These are phyloP conservation scores for Agastache rugosa DNA, from an alignment of 257 asterid species.

Conservation along the genomic window DNA sequence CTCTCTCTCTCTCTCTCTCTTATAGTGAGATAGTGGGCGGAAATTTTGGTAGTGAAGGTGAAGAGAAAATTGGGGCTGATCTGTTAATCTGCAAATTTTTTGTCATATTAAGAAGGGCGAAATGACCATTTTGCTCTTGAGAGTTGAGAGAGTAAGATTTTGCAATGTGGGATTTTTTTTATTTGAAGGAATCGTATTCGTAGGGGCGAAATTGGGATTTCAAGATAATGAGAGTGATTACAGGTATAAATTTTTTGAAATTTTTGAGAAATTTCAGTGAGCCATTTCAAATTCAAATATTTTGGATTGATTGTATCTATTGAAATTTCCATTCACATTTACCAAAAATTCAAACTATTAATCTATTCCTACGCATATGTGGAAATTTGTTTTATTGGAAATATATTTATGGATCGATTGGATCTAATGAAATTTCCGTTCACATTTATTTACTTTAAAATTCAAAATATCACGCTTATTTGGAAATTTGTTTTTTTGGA, in stretches of 20 bases:
- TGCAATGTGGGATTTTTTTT: background rate
- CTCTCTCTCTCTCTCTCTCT: background rate
- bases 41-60: slow-evolving; percentile 14
- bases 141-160: background rate
- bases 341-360: slow-evolving; percentile 9
- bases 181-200: no score
- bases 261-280: background rate
- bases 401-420: slow-evolving; percentile 16
- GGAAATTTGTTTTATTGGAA: background rate
- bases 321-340: slow-evolving; percentile 9
- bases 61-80: slow-evolving; percentile 34
- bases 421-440: background rate
- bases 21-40: slow-evolving; percentile 29
- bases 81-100: slow-evolving; percentile 29
- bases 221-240: background rate
- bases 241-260: background rate
- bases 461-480: background rate
- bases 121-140: slow-evolving; percentile 31
- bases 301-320: slow-evolving; percentile 13
- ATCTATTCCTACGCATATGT: background rate
- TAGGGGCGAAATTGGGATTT: slow-evolving; percentile 30
- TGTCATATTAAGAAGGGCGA: background rate
- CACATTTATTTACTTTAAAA: slow-evolving; percentile 7
- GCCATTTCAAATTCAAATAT: slow-evolving; percentile 35
- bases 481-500: background rate